Evolutionary conservation across 208 protist genomes (phyloP).

Genomic region (Tritrichomonas foetus): DNA sequence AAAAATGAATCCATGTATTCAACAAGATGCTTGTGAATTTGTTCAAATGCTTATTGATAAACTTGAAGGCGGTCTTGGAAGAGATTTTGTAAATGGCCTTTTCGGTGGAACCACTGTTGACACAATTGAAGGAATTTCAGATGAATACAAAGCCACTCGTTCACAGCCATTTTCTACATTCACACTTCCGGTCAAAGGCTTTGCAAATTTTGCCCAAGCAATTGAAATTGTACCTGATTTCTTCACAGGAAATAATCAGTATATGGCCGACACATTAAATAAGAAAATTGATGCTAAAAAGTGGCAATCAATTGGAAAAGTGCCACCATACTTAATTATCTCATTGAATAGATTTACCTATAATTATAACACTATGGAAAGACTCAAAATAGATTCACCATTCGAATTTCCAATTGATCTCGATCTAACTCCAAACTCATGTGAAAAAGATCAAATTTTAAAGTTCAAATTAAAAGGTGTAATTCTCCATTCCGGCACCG

Average conservation of each 20-base stretch:
- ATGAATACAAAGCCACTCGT: background rate
- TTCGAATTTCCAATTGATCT: slow-evolving; percentile 15
- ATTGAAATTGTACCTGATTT: background rate
- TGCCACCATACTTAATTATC: slow-evolving; percentile 12
- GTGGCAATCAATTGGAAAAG: background rate
- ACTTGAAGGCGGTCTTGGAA: background rate
- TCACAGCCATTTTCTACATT: background rate
- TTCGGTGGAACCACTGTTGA: background rate
- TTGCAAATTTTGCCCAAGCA: background rate
- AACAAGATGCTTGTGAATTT: slow-evolving; percentile 37
- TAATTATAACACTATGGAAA: background rate
- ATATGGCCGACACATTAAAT: background rate
- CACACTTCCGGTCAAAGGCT: background rate
- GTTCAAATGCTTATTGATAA: background rate
- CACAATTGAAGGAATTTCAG: background rate
- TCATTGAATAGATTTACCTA: background rate
- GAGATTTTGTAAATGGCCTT: background rate
- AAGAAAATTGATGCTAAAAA: slow-evolving; percentile 7
- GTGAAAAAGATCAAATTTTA: too few relatives aligned
- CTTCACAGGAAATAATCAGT: background rate
- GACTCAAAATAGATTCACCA: background rate
- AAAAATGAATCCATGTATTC: slow-evolving; percentile 18
- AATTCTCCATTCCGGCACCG: background rate
- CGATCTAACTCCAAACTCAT: too few relatives aligned
- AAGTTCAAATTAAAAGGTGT: slow-evolving; percentile 10